Percentiles rank a stretch among this genome's conserved stretches.
Conservation (phyloP, 2,329 filamentous ascomycete genomes). For the Calonectria leucothoes region DNA sequence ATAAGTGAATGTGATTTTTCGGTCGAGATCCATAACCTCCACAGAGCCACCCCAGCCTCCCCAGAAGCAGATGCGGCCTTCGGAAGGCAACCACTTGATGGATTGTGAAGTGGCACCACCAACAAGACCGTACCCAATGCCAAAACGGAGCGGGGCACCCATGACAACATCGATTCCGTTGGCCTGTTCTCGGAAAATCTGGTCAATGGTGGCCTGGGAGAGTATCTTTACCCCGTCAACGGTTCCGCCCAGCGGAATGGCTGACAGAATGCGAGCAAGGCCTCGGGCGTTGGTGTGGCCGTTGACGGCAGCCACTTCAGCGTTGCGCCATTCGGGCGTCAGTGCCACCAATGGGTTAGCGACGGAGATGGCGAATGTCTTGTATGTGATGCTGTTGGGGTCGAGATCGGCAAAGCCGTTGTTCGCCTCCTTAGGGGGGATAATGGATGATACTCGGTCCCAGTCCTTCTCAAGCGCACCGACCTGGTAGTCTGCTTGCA, state of each 20-base stretch:
- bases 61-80: constrained; percentile 53
- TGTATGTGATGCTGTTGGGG: background rate
- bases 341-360: background rate
- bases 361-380: background rate
- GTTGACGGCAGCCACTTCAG: background rate
- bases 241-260: background rate
- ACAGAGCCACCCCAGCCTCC: constrained; percentile 59
- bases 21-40: constrained; percentile 55
- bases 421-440: background rate
- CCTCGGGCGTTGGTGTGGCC: background rate
- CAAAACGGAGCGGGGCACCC: background rate
- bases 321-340: background rate
- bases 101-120: background rate
- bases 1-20: constrained; percentile 56
- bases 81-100: constrained; percentile 26
- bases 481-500: constrained; percentile 56
- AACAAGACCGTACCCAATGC: background rate
- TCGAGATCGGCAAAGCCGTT: background rate
- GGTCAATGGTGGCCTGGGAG: background rate
- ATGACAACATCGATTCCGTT: background rate
- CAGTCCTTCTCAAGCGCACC: constrained; percentile 55
- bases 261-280: background rate
- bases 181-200: background rate
- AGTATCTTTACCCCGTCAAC: background rate
- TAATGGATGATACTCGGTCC: constrained; percentile 50